phyloP scores from a whole-genome alignment of 129 eudicot species.

The Helianthus tuberosus region DNA sequence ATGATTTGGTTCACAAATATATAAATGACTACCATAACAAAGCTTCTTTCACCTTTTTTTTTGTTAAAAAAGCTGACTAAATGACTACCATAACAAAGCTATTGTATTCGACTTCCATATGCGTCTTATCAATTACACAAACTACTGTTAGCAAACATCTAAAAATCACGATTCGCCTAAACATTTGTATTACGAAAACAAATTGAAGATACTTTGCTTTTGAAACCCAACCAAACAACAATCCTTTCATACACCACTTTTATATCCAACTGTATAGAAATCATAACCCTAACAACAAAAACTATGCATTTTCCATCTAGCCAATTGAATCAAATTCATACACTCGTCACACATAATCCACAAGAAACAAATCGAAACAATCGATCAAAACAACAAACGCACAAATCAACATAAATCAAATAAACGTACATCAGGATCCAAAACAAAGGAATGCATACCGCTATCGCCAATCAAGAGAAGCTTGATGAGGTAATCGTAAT shows the following conservation, averaged over 20 bases:
- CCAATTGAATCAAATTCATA: conserved; percentile 7
- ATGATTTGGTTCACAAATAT: background rate
- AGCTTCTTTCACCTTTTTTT: no score
- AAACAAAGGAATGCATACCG: conserved; percentile 50
- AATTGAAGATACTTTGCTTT: background rate
- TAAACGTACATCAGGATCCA: conserved; percentile 17
- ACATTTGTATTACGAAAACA: background rate
- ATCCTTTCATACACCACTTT: background rate
- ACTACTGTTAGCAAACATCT: no score
- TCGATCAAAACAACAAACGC: conserved; percentile 1
- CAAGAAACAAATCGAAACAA: background rate
- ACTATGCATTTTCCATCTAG: background rate
- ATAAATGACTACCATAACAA: background rate
- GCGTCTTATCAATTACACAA: no score
- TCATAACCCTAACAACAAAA: conserved; percentile 20
- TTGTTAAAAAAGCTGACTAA: no score
- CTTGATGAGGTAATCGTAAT: conserved; percentile 93
- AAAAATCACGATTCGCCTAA: no score
- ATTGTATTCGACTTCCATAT: no score
- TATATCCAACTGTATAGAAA: background rate
- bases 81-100: no score
- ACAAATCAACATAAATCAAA: background rate
- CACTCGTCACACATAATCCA: background rate
- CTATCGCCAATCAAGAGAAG: conserved; percentile 94
- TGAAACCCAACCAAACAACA: background rate